Conservation (phyloP, 495 filamentous ascomycete genomes). For the Penicillium egyptiacum region DNA sequence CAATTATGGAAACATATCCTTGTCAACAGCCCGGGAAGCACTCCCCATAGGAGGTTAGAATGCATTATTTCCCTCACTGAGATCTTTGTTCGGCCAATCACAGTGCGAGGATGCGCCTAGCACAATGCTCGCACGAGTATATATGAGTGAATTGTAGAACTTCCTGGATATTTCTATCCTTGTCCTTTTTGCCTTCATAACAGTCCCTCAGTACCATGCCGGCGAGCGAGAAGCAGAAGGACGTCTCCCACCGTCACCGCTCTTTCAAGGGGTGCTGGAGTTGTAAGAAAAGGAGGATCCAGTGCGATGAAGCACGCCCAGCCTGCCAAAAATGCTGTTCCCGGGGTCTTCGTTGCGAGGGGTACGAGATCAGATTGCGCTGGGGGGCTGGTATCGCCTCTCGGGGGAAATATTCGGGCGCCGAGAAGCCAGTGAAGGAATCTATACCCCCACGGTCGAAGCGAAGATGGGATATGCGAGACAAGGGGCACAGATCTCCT, state of each 20-base stretch:
- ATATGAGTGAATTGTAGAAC: conserved; percentile 16
- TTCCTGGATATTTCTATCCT: conserved; percentile 7
- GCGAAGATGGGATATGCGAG: conserved; percentile 28
- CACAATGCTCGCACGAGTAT: conserved; percentile 13
- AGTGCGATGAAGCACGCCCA: conserved; percentile 31
- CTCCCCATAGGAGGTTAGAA: conserved; percentile 24
- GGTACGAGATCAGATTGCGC: conserved; percentile 32
- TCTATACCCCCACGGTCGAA: conserved; percentile 28
- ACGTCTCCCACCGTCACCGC: conserved; percentile 19
- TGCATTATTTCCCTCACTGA: conserved; percentile 24
- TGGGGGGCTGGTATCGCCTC: conserved; percentile 36
- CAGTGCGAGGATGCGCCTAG: conserved; percentile 1
- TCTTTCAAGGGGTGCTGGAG: conserved; percentile 36
- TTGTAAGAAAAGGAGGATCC: conserved; percentile 30
- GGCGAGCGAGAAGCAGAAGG: conserved; percentile 18
- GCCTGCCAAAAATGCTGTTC: conserved; percentile 24
- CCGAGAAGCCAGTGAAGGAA: conserved; percentile 30
- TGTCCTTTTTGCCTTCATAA: background rate
- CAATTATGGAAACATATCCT: conserved; percentile 21
- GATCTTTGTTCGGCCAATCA: conserved; percentile 32
- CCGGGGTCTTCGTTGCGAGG: conserved; percentile 27
- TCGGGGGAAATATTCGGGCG: conserved; percentile 28
- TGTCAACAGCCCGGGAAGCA: conserved; percentile 6
- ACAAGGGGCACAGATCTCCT: conserved; percentile 11
- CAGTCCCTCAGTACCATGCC: conserved; percentile 13